phyloP scores from a whole-genome alignment of 1,284 basidiomycete genomes.

The Cutaneotrichosporon sp. region DNA sequence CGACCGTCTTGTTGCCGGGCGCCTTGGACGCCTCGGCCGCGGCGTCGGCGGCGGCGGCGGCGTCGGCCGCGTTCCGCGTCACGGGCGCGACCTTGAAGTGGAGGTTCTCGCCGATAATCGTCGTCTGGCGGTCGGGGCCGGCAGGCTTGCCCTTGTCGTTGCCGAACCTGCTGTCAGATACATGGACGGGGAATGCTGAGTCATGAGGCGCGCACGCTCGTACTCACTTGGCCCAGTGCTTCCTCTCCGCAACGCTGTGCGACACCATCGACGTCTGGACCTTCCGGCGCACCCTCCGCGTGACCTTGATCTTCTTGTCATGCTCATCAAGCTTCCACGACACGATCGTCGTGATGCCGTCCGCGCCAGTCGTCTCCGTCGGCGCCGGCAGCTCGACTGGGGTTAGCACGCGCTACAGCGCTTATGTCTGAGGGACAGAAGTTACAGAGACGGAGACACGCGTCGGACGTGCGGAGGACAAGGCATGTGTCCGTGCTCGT shows the following conservation, averaged over 20 bases:
- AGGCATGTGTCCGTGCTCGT: no score
- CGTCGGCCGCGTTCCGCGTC: constrained; percentile 60
- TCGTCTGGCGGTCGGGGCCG: constrained; percentile 90
- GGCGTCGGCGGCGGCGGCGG: constrained; percentile 56
- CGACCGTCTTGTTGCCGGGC: constrained; percentile 75
- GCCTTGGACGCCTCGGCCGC: constrained; percentile 67
- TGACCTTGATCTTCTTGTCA: constrained; percentile 89
- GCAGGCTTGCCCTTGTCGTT: constrained; percentile 79
- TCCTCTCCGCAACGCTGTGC: constrained; percentile 86
- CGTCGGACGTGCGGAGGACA: no score
- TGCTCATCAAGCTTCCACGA: constrained; percentile 85
- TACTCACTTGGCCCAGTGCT: constrained; percentile 76
- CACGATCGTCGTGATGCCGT: constrained; percentile 79
- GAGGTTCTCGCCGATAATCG: constrained; percentile 91
- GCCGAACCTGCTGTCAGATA: constrained; percentile 64
- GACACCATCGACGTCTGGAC: constrained; percentile 91
- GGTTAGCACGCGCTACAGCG: no score
- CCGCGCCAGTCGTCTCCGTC: constrained; percentile 71
- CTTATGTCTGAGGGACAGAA: no score
- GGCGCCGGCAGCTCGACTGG: constrained; percentile 34
- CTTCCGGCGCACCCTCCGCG: constrained; percentile 77
- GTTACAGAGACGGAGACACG: no score
- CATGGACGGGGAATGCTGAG: no score
- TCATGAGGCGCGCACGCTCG: no score
- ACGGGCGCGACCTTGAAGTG: constrained; percentile 77